Evolutionary conservation across 1,284 basidiomycete genomes (phyloP).

Genomic region (Sutorius eximius): DNA sequence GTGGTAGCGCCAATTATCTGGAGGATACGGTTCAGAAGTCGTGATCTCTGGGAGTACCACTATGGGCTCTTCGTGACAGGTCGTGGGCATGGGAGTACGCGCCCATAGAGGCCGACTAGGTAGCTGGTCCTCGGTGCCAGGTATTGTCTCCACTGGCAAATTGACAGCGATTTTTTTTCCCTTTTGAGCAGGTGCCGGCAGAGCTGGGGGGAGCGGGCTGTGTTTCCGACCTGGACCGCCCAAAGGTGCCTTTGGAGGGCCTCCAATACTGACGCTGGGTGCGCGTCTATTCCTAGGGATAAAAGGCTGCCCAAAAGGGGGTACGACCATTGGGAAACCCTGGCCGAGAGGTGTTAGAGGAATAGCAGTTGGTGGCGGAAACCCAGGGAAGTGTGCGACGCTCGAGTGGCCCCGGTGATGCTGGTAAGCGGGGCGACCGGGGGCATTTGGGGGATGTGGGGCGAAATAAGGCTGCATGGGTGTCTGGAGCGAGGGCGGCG

Average conservation of each 20-base stretch:
- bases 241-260: slow-evolving; percentile 77
- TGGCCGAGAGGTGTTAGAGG: slow-evolving; percentile 63
- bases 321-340: slow-evolving; percentile 57
- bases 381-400: slow-evolving; percentile 55
- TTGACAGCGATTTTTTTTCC: slow-evolving; percentile 69
- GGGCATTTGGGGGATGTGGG: slow-evolving; percentile 46
- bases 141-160: slow-evolving; percentile 65
- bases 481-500: slow-evolving; percentile 54
- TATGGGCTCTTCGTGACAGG: slow-evolving; percentile 40
- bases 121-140: slow-evolving; percentile 41
- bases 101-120: slow-evolving; percentile 59
- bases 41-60: slow-evolving; percentile 48
- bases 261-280: slow-evolving; percentile 66
- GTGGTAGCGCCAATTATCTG: slow-evolving; percentile 53
- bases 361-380: slow-evolving; percentile 54
- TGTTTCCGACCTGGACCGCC: slow-evolving; percentile 75
- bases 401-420: slow-evolving; percentile 57
- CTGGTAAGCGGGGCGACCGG: slow-evolving; percentile 50
- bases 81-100: slow-evolving; percentile 51
- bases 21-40: slow-evolving; percentile 59
- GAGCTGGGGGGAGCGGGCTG: slow-evolving; percentile 53
- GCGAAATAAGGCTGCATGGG: slow-evolving; percentile 69
- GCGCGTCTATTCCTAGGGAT: slow-evolving; percentile 57
- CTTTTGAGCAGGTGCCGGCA: slow-evolving; percentile 42
- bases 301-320: slow-evolving; percentile 50